Evolutionary conservation across 768 basidiomycete species (phyloP).

Genomic region (Boletus rex-veris): DNA sequence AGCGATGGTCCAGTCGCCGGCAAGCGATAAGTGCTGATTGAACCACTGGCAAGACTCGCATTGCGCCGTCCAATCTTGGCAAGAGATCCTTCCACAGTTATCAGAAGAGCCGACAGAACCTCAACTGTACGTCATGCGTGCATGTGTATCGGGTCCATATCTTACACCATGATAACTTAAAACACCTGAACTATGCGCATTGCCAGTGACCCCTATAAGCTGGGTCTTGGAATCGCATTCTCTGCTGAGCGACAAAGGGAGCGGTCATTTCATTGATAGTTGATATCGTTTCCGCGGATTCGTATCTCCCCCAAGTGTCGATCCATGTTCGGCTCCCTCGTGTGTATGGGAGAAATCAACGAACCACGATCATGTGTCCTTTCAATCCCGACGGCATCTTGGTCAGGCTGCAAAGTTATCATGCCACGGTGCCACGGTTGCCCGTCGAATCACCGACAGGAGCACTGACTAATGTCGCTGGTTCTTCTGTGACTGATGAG

Average conservation of each 20-base stretch:
- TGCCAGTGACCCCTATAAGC: neutral
- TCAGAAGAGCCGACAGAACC: constrained; percentile 2
- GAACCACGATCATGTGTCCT: constrained; percentile 3
- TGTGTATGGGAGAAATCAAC: neutral
- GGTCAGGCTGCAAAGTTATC: neutral
- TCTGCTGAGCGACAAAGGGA: neutral
- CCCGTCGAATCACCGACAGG: constrained; percentile 4
- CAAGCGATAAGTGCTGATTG: neutral
- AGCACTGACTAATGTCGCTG: constrained; percentile 15
- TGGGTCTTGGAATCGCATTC: neutral
- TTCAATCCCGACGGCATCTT: neutral
- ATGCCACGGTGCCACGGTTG: neutral
- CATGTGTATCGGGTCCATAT: neutral
- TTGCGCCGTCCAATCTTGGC: constrained; percentile 1
- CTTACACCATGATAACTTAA: neutral
- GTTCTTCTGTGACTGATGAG: constrained; percentile 12
- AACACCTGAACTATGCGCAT: neutral
- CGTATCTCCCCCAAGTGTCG: constrained; percentile 3
- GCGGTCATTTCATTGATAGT: neutral
- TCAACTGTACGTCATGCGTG: constrained; percentile 15
- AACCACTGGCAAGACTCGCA: neutral
- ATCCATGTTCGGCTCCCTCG: constrained; percentile 2
- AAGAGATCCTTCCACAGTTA: constrained; percentile 4
- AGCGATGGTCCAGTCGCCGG: neutral
- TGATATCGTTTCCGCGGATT: constrained; percentile 7